Evolutionary conservation across 192 early-diverging fungal genomes (phyloP).

Genomic region (Coemansia sp.): DNA sequence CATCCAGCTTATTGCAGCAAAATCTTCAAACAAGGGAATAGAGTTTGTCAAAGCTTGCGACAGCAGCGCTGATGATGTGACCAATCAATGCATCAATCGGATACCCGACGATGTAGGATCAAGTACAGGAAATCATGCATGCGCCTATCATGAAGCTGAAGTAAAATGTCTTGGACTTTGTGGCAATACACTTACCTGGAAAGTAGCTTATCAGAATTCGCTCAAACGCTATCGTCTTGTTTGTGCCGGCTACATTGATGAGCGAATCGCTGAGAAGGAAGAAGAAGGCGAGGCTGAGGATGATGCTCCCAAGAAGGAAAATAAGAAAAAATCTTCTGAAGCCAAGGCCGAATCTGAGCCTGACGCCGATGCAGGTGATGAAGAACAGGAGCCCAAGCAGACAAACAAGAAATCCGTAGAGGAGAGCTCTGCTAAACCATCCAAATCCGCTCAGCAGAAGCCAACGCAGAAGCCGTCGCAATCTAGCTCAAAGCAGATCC

Average conservation of each 20-base stretch:
- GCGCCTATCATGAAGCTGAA: constrained; percentile 54
- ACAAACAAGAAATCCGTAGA: constrained; percentile 4
- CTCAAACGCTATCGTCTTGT: constrained; percentile 51
- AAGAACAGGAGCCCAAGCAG: constrained; percentile 7
- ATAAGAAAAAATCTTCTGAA: not conserved
- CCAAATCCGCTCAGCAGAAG: constrained; percentile 4
- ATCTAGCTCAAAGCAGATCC: not conserved
- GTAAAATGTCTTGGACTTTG: constrained; percentile 49
- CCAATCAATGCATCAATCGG: constrained; percentile 53
- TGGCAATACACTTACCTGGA: constrained; percentile 52
- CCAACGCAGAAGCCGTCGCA: constrained; percentile 11
- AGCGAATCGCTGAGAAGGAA: constrained; percentile 45
- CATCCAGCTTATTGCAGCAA: not conserved
- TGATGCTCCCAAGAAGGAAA: constrained; percentile 13
- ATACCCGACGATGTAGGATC: constrained; percentile 48
- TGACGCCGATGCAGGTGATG: not conserved
- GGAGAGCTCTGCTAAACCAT: not conserved
- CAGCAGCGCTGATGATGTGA: constrained; percentile 49
- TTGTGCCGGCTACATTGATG: constrained; percentile 47
- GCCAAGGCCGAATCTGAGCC: not conserved
- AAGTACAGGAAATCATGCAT: constrained; percentile 40
- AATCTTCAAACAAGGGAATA: constrained; percentile 21
- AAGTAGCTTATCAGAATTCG: constrained; percentile 41
- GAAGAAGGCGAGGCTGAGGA: constrained; percentile 23
- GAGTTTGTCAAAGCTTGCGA: constrained; percentile 52